These are phyloP conservation scores for Prototheca wickerhamii DNA, from an alignment of 163 green algal genomes.

Conservation along the genomic window DNA sequence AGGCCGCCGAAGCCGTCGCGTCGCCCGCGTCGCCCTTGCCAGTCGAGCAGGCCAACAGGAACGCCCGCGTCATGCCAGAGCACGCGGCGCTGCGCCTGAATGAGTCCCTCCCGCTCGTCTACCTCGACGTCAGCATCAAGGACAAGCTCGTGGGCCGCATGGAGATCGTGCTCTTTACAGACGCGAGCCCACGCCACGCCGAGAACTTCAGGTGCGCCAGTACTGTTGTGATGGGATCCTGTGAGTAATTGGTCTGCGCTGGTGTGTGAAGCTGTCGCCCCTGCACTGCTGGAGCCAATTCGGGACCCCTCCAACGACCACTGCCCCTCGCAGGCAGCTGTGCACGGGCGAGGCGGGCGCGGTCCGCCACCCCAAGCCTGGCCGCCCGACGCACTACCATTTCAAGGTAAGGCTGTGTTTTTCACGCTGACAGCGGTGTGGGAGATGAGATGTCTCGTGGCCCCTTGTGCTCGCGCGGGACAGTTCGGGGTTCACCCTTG, in stretches of 20 bases:
- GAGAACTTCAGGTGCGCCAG: constrained; percentile 49
- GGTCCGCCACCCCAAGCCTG: constrained; percentile 32
- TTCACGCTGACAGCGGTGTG: background rate
- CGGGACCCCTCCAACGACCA: too few species aligned
- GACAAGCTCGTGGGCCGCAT: constrained; percentile 47
- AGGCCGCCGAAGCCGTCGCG: too few species aligned
- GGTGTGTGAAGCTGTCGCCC: too few species aligned
- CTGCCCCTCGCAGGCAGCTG: too few species aligned
- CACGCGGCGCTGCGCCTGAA: constrained; percentile 27
- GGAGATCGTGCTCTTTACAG: constrained; percentile 59
- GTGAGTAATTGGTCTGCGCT: too few species aligned
- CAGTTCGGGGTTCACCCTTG: background rate
- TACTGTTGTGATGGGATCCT: too few species aligned
- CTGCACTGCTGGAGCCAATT: too few species aligned
- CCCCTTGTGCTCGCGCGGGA: background rate
- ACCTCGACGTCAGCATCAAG: constrained; percentile 53
- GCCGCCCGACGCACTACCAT: constrained; percentile 36
- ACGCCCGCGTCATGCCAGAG: constrained; percentile 2
- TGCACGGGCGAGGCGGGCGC: constrained; percentile 49
- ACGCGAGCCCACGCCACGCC: constrained; percentile 40
- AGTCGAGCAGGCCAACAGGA: too few species aligned
- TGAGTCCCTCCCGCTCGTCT: constrained; percentile 51
- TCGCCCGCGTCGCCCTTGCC: too few species aligned
- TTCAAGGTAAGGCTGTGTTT: constrained; percentile 30
- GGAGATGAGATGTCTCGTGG: background rate